phyloP scores from a whole-genome alignment of 768 basidiomycete species.

The Pleurotus cornucopiae region DNA sequence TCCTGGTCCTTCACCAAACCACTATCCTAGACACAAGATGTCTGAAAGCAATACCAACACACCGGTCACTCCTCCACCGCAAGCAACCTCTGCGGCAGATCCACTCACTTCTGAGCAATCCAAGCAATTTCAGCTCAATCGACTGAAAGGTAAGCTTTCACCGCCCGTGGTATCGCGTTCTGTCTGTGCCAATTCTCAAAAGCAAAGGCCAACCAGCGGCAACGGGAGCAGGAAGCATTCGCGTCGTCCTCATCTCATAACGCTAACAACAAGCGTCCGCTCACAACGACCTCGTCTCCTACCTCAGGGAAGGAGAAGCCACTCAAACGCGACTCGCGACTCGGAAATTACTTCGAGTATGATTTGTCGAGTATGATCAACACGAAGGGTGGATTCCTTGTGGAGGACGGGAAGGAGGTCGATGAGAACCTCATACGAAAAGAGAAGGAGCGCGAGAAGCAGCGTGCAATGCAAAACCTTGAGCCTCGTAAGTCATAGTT shows the following conservation, averaged over 20 bases:
- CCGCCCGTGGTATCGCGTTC: neutral
- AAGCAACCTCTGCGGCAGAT: conserved; percentile 14
- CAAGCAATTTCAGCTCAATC: conserved; percentile 72
- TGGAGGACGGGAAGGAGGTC: conserved; percentile 82
- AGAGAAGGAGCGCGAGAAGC: conserved; percentile 77
- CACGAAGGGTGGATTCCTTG: conserved; percentile 91
- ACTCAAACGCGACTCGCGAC: conserved; percentile 68
- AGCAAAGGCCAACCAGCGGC: conserved; percentile 77
- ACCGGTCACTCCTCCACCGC: conserved; percentile 34
- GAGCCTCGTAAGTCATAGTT: conserved; percentile 59
- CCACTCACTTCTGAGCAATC: conserved; percentile 62
- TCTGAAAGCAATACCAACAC: conserved; percentile 15
- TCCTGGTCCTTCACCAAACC: neutral
- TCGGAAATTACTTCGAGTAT: conserved; percentile 96
- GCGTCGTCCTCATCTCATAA: conserved; percentile 47
- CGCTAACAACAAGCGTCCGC: conserved; percentile 71
- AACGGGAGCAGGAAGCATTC: conserved; percentile 51
- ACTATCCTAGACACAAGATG: conserved; percentile 16
- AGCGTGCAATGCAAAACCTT: conserved; percentile 68
- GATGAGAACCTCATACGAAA: conserved; percentile 72
- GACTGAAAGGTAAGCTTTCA: conserved; percentile 56
- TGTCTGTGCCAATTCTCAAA: conserved; percentile 5
- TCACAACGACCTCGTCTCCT: conserved; percentile 62
- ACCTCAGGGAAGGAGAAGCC: conserved; percentile 50
- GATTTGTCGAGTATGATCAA: conserved; percentile 97